Conservation (phyloP, 1,284 basidiomycete species). For the Bjerkandera adusta region DNA sequence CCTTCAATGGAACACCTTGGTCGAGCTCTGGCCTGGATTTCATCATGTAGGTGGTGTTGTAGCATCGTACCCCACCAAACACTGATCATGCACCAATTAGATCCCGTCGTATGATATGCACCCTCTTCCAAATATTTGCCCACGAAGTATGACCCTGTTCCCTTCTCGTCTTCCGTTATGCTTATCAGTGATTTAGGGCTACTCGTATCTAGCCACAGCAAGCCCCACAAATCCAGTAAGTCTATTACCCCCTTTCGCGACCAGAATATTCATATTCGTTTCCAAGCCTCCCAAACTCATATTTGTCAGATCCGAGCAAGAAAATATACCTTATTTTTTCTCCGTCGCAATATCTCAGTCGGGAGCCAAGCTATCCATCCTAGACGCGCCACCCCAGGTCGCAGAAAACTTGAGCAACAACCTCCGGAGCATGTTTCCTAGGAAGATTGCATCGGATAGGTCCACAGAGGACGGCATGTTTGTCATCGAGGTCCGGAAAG, state of each 20-base stretch:
- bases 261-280: slow-evolving; percentile 3
- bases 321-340: slow-evolving; percentile 54
- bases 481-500: slow-evolving; percentile 45
- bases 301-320: slow-evolving; percentile 47
- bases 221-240: slow-evolving; percentile 53
- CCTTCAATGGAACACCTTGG: slow-evolving; percentile 47
- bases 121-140: slow-evolving; percentile 39
- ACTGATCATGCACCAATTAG: slow-evolving; percentile 26
- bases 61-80: slow-evolving; percentile 1
- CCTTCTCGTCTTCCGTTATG: neutral
- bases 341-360: slow-evolving; percentile 56
- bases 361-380: slow-evolving; percentile 53
- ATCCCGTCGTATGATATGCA: slow-evolving; percentile 41
- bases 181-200: slow-evolving; percentile 34
- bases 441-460: slow-evolving; percentile 46
- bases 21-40: slow-evolving; percentile 37
- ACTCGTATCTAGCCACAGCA: slow-evolving; percentile 57
- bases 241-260: slow-evolving; percentile 13
- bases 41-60: slow-evolving; percentile 33
- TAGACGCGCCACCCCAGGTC: slow-evolving; percentile 48
- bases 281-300: slow-evolving; percentile 58
- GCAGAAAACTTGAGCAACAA: slow-evolving; percentile 25
- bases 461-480: slow-evolving; percentile 47
- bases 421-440: slow-evolving; percentile 39
- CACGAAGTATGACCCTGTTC: slow-evolving; percentile 23